Evolutionary conservation across 2,329 filamentous ascomycete genomes (phyloP).

Genomic region (Talaromyces sp.): DNA sequence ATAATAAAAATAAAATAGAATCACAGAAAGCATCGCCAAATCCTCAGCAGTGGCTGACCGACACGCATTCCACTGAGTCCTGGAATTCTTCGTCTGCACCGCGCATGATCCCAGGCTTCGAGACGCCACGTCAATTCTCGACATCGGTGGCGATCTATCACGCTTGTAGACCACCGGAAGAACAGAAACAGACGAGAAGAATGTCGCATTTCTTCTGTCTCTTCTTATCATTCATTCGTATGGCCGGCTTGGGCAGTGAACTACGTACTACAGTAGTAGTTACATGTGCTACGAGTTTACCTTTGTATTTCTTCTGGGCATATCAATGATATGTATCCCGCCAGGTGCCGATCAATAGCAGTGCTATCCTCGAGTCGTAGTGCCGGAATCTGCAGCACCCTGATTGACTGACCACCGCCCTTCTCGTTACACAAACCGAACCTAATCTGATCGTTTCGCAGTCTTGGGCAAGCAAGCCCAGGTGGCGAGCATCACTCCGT

Average conservation of each 20-base stretch:
- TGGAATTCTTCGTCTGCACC: background rate
- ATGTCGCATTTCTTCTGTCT: background rate
- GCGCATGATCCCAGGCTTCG: background rate
- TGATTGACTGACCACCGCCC: too few species aligned
- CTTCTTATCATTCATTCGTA: background rate
- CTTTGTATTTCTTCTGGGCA: too few species aligned
- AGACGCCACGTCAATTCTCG: background rate
- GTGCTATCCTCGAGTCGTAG: background rate
- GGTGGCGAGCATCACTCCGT: slow-evolving; percentile 48
- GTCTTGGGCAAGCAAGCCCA: slow-evolving; percentile 50
- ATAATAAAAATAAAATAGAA: background rate
- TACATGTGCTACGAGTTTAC: too few species aligned
- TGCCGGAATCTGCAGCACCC: background rate
- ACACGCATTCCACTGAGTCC: background rate
- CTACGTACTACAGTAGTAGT: too few species aligned
- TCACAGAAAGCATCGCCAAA: slow-evolving; percentile 7
- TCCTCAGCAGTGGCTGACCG: slow-evolving; percentile 1
- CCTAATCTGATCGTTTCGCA: slow-evolving; percentile 35
- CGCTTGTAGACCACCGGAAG: background rate
- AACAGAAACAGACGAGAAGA: background rate
- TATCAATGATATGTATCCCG: too few species aligned
- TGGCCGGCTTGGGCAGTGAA: too few species aligned
- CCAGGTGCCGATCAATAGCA: too few species aligned
- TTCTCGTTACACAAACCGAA: background rate
- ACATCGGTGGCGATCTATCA: background rate